Percentiles rank a stretch among this genome's conserved stretches.
phyloP scores from a whole-genome alignment of 768 basidiomycete genomes.

The Tylopilus subfusipes region DNA sequence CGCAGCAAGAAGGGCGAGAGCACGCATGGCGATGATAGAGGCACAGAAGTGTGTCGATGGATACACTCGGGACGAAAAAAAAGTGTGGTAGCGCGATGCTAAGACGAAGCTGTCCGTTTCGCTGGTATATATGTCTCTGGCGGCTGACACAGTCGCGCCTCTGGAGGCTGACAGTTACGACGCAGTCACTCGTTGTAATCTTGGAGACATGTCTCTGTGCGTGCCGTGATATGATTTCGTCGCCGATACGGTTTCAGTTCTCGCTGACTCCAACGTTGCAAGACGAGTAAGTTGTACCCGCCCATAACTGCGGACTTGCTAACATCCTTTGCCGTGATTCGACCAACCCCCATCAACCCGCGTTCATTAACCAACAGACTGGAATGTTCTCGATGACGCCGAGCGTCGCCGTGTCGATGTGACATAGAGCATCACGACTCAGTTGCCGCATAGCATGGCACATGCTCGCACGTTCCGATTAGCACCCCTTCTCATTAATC shows the following conservation, averaged over 20 bases:
- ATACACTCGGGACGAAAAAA: neutral
- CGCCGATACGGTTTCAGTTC: neutral
- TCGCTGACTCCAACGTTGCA: neutral
- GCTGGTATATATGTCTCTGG: conserved; percentile 18
- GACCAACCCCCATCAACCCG: neutral
- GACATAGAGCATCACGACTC: no score
- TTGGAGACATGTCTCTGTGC: neutral
- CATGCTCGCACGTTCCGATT: neutral
- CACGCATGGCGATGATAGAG: conserved; percentile 27
- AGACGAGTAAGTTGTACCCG: no score
- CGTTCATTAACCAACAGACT: neutral
- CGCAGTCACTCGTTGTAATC: neutral
- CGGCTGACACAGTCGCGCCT: conserved; percentile 18
- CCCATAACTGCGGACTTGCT: neutral
- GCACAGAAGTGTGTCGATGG: conserved; percentile 11
- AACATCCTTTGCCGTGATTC: neutral
- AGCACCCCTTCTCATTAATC: neutral
- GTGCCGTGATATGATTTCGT: neutral
- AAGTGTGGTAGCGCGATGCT: conserved; percentile 1
- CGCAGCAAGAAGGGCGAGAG: conserved; percentile 22
- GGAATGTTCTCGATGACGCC: neutral
- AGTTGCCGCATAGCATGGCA: no score
- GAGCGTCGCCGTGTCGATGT: neutral
- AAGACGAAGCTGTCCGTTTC: neutral
- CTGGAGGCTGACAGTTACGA: conserved; percentile 17